phyloP scores from a whole-genome alignment of 2,329 filamentous ascomycete genomes.

The Pseudogymnoascus sp. region DNA sequence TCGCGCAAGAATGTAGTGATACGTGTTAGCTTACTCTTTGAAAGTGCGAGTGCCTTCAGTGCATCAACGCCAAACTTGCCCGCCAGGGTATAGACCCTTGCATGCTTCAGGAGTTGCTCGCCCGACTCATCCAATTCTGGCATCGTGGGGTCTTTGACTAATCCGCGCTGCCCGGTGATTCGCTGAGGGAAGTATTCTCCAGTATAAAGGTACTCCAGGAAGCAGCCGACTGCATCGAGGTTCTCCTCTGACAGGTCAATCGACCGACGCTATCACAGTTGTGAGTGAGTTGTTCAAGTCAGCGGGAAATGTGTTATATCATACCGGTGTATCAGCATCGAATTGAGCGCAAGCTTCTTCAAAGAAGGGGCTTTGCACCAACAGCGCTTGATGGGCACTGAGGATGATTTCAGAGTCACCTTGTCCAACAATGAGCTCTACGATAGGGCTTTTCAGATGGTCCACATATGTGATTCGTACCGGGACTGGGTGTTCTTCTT shows the following conservation, averaged over 20 bases:
- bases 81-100: constrained; percentile 80
- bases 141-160: constrained; percentile 60
- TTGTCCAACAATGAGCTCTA: constrained; percentile 57
- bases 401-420: constrained; percentile 55
- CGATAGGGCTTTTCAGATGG: constrained; percentile 61
- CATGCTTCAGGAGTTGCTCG: constrained; percentile 77
- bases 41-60: constrained; percentile 70
- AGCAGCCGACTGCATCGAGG: constrained; percentile 66
- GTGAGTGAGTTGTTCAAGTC: background rate
- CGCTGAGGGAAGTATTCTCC: constrained; percentile 77
- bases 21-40: constrained; percentile 48
- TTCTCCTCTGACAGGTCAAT: constrained; percentile 63
- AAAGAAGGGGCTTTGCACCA: constrained; percentile 70
- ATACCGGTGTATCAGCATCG: constrained; percentile 40
- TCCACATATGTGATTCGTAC: constrained; percentile 37
- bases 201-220: constrained; percentile 78
- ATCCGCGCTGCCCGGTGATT: constrained; percentile 51
- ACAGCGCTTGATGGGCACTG: constrained; percentile 70
- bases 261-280: constrained; percentile 44
- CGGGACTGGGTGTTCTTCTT: constrained; percentile 11
- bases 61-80: constrained; percentile 62
- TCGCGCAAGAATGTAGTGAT: background rate
- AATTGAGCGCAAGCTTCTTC: constrained; percentile 54
- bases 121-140: constrained; percentile 69
- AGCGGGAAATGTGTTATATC: background rate